These are phyloP conservation scores for Aspergillus fumigatus DNA, from an alignment of 2,329 filamentous ascomycete genomes.

Conservation along the genomic window DNA sequence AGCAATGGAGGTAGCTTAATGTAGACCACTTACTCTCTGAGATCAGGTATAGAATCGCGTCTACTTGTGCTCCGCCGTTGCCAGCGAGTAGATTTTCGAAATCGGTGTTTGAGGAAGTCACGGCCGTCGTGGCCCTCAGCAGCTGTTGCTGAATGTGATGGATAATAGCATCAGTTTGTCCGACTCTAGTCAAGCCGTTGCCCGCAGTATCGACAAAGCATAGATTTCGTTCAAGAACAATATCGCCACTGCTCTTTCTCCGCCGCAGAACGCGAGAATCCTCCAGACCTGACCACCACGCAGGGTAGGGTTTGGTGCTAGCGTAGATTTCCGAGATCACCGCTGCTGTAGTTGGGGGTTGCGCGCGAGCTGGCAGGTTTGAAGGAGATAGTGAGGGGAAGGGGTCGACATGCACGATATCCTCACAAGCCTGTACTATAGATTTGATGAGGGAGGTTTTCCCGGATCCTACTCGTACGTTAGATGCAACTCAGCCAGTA, in stretches of 20 bases:
- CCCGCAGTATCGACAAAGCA: constrained; percentile 85
- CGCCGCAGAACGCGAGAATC: constrained; percentile 57
- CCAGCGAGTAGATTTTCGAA: constrained; percentile 73
- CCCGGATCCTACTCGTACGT: constrained; percentile 59
- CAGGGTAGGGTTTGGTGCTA: constrained; percentile 77
- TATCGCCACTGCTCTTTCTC: constrained; percentile 68
- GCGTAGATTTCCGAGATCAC: constrained; percentile 66
- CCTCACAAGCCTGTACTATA: constrained; percentile 78
- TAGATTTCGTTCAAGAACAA: constrained; percentile 81
- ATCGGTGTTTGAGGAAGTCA: constrained; percentile 65
- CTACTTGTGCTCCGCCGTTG: constrained; percentile 76
- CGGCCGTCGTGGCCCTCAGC: constrained; percentile 57
- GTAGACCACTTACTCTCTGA: constrained; percentile 57
- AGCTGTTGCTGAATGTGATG: constrained; percentile 71
- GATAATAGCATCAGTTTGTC: constrained; percentile 56
- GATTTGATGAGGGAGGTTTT: constrained; percentile 88
- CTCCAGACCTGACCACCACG: constrained; percentile 83
- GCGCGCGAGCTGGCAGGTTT: constrained; percentile 16
- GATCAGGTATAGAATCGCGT: constrained; percentile 79
- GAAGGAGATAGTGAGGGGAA: constrained; percentile 25
- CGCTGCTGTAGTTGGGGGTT: constrained; percentile 12
- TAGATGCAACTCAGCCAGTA: background rate
- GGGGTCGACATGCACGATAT: constrained; percentile 90
- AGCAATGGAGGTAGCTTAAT: background rate
- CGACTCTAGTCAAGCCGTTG: constrained; percentile 49